Percentiles rank a stretch among this genome's conserved stretches.
These are phyloP conservation scores for Aspergillus sergii DNA, from an alignment of 2,329 filamentous ascomycete species.

Conservation along the genomic window DNA sequence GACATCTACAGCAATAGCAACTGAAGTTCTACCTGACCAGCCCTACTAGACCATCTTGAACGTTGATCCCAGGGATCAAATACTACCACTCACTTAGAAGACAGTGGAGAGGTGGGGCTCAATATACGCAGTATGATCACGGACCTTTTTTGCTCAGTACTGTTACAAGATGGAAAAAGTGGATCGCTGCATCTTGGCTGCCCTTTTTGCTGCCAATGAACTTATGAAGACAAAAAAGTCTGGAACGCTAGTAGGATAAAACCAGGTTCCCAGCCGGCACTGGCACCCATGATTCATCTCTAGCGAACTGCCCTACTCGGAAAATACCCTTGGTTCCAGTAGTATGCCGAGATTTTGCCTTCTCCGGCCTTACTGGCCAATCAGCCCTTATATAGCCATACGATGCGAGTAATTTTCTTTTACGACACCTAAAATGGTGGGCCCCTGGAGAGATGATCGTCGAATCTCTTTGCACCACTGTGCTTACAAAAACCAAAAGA, in stretches of 20 bases:
- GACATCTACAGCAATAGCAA: no score
- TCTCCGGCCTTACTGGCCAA: neutral
- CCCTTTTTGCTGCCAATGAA: slow-evolving; percentile 15
- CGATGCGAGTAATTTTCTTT: neutral
- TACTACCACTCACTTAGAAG: no score
- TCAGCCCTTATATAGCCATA: neutral
- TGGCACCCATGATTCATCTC: slow-evolving; percentile 10
- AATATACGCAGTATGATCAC: no score
- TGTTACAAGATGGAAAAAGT: neutral
- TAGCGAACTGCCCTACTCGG: slow-evolving; percentile 21
- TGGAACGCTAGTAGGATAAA: no score
- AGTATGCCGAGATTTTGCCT: neutral
- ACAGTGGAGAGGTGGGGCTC: no score
- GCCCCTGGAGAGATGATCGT: neutral
- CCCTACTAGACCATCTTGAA: no score
- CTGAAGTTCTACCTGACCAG: no score
- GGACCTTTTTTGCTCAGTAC: no score
- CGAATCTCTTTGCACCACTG: neutral
- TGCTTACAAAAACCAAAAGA: neutral
- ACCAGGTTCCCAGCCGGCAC: no score
- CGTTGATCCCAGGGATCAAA: no score
- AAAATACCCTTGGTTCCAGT: slow-evolving; percentile 11
- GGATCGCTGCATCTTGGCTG: slow-evolving; percentile 26
- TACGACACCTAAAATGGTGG: neutral
- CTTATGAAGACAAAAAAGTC: neutral